Conservation (phyloP, 1,139 yeast species). For the Hyphopichia wangnamkhiaoensis region DNA sequence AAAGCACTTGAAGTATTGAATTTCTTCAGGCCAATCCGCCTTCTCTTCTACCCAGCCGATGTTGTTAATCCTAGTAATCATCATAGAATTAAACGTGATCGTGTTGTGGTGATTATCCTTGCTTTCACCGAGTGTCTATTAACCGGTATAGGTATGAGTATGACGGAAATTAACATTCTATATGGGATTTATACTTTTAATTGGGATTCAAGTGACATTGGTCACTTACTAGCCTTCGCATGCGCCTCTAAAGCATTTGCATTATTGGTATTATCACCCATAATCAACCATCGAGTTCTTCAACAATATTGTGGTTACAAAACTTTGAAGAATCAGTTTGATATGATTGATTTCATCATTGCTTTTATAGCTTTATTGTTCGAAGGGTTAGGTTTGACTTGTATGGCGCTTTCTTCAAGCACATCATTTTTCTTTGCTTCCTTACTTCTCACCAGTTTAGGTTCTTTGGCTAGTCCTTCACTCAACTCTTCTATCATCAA, state of each 20-base stretch:
- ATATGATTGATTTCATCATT: slow-evolving; percentile 53
- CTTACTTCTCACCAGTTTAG: slow-evolving; percentile 46
- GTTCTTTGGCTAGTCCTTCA: slow-evolving; percentile 40
- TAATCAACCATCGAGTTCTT: slow-evolving; percentile 29
- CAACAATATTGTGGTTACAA: slow-evolving; percentile 29
- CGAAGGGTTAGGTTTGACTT: slow-evolving; percentile 45
- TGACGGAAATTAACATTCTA: slow-evolving; percentile 51
- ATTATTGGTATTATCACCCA: slow-evolving; percentile 36
- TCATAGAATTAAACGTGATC: slow-evolving; percentile 15
- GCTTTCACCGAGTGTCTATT: slow-evolving; percentile 49
- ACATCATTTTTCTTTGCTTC: slow-evolving; percentile 20
- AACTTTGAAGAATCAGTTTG: slow-evolving; percentile 45
- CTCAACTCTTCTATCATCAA: slow-evolving; percentile 37
- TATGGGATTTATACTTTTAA: slow-evolving; percentile 59
- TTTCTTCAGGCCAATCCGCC: slow-evolving; percentile 50
- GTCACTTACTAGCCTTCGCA: slow-evolving; percentile 55
- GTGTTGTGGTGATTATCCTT: slow-evolving; percentile 44
- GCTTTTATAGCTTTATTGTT: slow-evolving; percentile 26
- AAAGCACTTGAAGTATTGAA: slow-evolving; percentile 11
- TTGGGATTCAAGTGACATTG: slow-evolving; percentile 63
- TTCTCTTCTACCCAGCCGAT: slow-evolving; percentile 41
- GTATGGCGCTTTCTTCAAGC: slow-evolving; percentile 20
- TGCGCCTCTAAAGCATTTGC: slow-evolving; percentile 47
- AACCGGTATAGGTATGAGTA: slow-evolving; percentile 35
- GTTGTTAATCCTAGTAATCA: slow-evolving; percentile 17